These are phyloP conservation scores for Onygenales sp. DNA, from an alignment of 2,329 filamentous ascomycete species.

Conservation along the genomic window DNA sequence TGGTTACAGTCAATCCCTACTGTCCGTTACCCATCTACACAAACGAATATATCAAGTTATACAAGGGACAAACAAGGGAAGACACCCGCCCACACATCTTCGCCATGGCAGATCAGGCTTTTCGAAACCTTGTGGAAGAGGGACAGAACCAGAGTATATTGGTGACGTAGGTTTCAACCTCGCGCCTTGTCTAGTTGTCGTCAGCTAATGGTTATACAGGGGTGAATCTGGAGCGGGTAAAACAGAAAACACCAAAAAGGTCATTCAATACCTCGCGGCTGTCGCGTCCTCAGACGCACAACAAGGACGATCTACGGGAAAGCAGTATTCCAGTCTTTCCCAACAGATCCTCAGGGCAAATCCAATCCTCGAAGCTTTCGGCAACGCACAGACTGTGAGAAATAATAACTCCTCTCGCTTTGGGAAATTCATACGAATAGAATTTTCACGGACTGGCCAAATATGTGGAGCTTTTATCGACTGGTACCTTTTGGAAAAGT, in stretches of 20 bases:
- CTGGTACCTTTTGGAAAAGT: conserved; percentile 97
- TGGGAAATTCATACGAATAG: conserved; percentile 96
- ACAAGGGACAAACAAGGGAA: conserved; percentile 80
- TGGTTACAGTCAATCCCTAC: conserved; percentile 96
- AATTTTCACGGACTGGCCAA: conserved; percentile 77
- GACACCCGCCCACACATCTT: conserved; percentile 97
- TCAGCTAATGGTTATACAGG: conserved; percentile 21
- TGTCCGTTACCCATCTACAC: conserved; percentile 90
- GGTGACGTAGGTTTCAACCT: conserved; percentile 54
- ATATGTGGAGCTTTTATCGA: conserved; percentile 96
- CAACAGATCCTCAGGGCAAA: conserved; percentile 95
- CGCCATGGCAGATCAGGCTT: conserved; percentile 93
- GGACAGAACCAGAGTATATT: conserved; percentile 95
- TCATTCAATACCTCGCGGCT: conserved; percentile 94
- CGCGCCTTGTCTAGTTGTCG: background rate
- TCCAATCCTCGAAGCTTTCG: conserved; percentile 94
- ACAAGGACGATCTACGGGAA: conserved; percentile 49
- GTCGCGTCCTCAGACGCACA: conserved; percentile 78
- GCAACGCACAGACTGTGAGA: conserved; percentile 92
- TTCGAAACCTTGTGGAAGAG: conserved; percentile 89
- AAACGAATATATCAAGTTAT: conserved; percentile 97
- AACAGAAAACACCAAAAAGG: conserved; percentile 98
- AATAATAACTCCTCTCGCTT: conserved; percentile 99
- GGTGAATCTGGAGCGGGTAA: conserved; percentile 97
- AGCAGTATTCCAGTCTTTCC: conserved; percentile 73